Percentiles rank a stretch among this genome's conserved stretches.
Evolutionary conservation across 805 yeast genomes (phyloP).

Genomic region (Candida koratica): DNA sequence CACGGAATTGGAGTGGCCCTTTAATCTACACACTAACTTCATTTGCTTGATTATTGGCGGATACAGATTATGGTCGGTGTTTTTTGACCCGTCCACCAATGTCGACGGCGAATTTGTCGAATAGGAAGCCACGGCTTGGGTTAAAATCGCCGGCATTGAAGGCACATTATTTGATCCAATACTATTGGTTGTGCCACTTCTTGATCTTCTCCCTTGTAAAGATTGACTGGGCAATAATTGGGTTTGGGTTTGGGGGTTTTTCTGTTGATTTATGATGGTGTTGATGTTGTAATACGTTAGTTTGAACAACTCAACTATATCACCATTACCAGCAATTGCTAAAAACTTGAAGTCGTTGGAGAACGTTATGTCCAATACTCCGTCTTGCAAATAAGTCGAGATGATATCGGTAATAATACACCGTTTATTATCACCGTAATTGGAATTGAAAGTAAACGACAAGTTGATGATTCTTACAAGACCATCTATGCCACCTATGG

Average conservation of each 20-base stretch:
- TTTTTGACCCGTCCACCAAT: constrained; percentile 20
- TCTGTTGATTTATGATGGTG: constrained; percentile 24
- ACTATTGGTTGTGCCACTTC: constrained; percentile 39
- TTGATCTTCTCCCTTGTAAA: constrained; percentile 27
- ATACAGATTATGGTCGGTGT: constrained; percentile 12
- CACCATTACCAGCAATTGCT: constrained; percentile 52
- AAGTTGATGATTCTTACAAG: constrained; percentile 55
- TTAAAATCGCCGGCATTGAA: constrained; percentile 16
- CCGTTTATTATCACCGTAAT: constrained; percentile 25
- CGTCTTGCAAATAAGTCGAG: constrained; percentile 63
- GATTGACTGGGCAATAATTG: background rate
- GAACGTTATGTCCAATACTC: constrained; percentile 47
- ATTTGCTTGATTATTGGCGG: constrained; percentile 39
- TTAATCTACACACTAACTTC: constrained; percentile 32
- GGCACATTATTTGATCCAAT: constrained; percentile 14
- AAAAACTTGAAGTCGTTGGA: constrained; percentile 48
- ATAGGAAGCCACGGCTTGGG: constrained; percentile 16
- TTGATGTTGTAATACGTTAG: constrained; percentile 40
- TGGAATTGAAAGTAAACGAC: constrained; percentile 24
- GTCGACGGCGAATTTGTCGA: constrained; percentile 19
- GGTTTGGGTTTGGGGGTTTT: background rate
- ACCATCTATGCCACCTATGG: constrained; percentile 65
- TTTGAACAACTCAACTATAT: constrained; percentile 39
- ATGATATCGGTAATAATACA: constrained; percentile 46
- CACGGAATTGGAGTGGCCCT: constrained; percentile 39